phyloP scores from a whole-genome alignment of 345 rosid genomes.

The Moricandia arvensis region DNA sequence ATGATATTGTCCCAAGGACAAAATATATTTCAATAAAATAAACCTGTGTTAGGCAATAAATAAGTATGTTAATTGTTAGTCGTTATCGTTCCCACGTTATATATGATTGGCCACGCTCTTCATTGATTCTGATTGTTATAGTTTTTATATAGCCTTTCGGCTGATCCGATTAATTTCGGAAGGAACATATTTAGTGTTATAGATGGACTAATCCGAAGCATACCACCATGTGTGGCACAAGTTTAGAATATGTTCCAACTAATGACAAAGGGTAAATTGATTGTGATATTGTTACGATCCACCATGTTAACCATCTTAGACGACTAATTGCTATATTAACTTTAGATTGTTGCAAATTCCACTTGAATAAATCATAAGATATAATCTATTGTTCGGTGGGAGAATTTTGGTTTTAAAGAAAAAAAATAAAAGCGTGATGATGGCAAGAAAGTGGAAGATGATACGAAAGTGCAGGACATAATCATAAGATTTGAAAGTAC shows the following conservation, averaged over 20 bases:
- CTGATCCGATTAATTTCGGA: too few relatives aligned
- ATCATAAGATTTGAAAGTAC: slow-evolving; percentile 27
- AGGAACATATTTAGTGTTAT: too few relatives aligned
- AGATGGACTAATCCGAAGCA: too few relatives aligned
- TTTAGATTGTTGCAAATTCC: not conserved
- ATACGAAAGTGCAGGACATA: slow-evolving; percentile 22
- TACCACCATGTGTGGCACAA: too few relatives aligned
- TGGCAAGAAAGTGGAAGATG: not conserved
- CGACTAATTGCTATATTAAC: not conserved
- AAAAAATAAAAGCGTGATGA: not conserved
- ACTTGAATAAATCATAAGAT: not conserved
- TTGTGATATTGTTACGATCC: too few relatives aligned
- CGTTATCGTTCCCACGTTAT: slow-evolving; percentile 8
- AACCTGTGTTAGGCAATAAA: not conserved
- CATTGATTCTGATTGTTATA: not conserved
- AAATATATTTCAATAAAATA: slow-evolving; percentile 51
- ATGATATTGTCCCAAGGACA: slow-evolving; percentile 85
- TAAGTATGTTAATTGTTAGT: not conserved
- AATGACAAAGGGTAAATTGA: too few relatives aligned
- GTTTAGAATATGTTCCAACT: too few relatives aligned
- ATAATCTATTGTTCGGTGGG: not conserved
- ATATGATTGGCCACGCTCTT: not conserved
- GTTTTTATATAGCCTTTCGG: too few relatives aligned
- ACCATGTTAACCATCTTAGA: too few relatives aligned
- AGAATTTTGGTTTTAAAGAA: not conserved